Evolutionary conservation across 805 yeast species (phyloP), one percentile per base, ranked within the genome.

Genomic region (Wickerhamiella cacticola): DNA sequence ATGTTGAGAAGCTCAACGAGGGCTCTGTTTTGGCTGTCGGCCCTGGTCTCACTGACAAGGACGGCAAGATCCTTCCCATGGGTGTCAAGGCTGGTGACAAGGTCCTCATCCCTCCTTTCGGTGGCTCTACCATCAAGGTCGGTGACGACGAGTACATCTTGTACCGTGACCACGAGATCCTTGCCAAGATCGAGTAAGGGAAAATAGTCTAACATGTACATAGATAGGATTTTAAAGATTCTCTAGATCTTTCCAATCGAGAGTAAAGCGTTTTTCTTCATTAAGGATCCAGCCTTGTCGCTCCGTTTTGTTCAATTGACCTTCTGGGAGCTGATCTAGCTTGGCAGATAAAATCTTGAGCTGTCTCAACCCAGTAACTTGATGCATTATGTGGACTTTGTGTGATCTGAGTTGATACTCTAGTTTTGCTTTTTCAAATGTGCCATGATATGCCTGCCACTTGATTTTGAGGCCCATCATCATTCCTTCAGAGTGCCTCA

Each of bases 11-110:
- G 71, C 76, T 87, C 63, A 84, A 84, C 73, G 83, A 86, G 68
- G 98, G 88, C 53, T 79, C 80, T 48, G 97, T 89, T 45, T 68
- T 89, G 55, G 89, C 97, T 50, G 86, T 88, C 55, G 98, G 98
- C 53, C 97, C 97, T 48, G 98, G 98, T 57, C 73, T 76, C 63
- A 69, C 80, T 51, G 82, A 82, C 69, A 69, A 75, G 50, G 75
- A 79, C 50, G 97, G 97, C 55, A 72, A 79, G 61, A 65, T 78
- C 55, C 72, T 85, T 49, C 72, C 78, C 47, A 79, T 88, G 52
- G 72, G 80, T 56, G 95, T 92, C 50, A 71, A 77, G 63, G 78
- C 83, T 41, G 98, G 98, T 59, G 98, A 92, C 71, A 79, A 80
- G 60, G 97, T 92, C 42, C 72, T 92, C 72, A 85, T 92, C 63